Base-by-base conservation (phyloP, 345 rosid genomes). In the Arabidopsis suecica region DNA sequence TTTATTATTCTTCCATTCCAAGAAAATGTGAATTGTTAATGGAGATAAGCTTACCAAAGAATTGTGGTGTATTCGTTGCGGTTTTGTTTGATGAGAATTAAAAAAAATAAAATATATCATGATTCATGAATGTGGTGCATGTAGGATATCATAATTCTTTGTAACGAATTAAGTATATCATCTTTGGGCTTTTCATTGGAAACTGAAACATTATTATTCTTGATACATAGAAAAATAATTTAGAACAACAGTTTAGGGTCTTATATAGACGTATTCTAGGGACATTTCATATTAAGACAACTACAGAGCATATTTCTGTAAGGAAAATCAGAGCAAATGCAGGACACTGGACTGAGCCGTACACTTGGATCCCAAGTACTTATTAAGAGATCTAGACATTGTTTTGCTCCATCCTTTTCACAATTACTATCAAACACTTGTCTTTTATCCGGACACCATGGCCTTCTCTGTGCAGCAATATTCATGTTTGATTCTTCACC, bases 351-450 rank as follows among this genome's bases (percentile, higher is more conserved):
- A 32, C 75, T 70, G 32, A 77, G 80, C 44, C 75, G 55, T 25
- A 77, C 80, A 56, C 65, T 54, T 70, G 75, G 71, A 54, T 62
- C 2, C 71, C 75, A 77, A 16, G 80, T 70, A 61, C 45, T 63
- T 51, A 70, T 63, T 33, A 77, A 77, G 71, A 63, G 58, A 70
- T 77, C 56, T 45, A 77, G 66, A 62, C 80, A 70, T 55, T 77
- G 53, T 70, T 69, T 75, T 28, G 50, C 71, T 69, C 80, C 75
- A 63, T 69, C 61, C 1, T 16, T 18, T 45, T 65, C 30, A 37
- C 80, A 77, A 20, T 71, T 55, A 62, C 75, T 71, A 36, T 53
- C 37, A 25, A 77, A 77, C 7, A 48, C 22, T 69, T 77, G 80
- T 18, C 47, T 20, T 30, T 77, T 76, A 32, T 44, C 62, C 20